Conservation (phyloP, 495 filamentous ascomycete species). For the Penicillium daleae region DNA sequence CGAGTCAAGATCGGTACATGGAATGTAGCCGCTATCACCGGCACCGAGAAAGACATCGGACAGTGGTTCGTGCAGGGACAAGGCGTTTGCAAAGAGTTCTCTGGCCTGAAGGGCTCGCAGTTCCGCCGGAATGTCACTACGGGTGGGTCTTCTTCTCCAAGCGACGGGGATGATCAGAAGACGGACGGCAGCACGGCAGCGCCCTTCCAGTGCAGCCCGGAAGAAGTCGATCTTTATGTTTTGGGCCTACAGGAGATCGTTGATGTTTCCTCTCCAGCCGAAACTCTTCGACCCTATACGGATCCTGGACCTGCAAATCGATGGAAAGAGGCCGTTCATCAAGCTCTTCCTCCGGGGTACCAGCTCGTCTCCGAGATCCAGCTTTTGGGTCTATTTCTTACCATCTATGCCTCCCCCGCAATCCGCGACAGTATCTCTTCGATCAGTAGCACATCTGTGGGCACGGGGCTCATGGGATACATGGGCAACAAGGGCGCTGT, state of each 20-base stretch:
- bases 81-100: conserved; percentile 64
- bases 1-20: conserved; percentile 88
- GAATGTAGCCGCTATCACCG: conserved; percentile 87
- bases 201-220: conserved; percentile 31
- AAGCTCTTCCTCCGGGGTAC: conserved; percentile 77
- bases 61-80: conserved; percentile 83
- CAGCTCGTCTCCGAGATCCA: conserved; percentile 77
- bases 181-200: conserved; percentile 11
- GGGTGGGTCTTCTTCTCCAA: conserved; percentile 7
- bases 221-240: conserved; percentile 84
- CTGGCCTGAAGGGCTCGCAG: conserved; percentile 50
- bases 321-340: conserved; percentile 76
- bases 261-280: conserved; percentile 72
- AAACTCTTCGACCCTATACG: conserved; percentile 68
- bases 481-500: conserved; percentile 96
- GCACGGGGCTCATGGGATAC: conserved; percentile 87
- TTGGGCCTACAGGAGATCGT: conserved; percentile 92
- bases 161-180: conserved; percentile 5
- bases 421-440: conserved; percentile 72
- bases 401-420: conserved; percentile 81
- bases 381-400: conserved; percentile 80
- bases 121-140: conserved; percentile 25
- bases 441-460: conserved; percentile 76
- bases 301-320: conserved; percentile 70
- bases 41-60: conserved; percentile 82